Percentiles rank a stretch among this genome's conserved stretches.
Evolutionary conservation across 202 grass and related monocot genomes (phyloP).

Genomic region (Carex arenaria): DNA sequence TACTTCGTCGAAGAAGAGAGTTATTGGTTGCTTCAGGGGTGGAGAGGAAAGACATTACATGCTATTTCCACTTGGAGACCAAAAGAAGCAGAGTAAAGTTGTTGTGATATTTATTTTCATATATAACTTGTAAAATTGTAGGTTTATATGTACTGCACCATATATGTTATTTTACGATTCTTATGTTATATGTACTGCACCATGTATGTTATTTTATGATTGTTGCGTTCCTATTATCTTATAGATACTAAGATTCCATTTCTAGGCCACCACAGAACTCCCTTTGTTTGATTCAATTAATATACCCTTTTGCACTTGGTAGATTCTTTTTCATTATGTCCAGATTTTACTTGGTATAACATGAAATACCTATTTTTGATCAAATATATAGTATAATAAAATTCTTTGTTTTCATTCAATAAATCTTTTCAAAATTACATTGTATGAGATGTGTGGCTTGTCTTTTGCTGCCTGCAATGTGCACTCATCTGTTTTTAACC

Average conservation of each 20-base stretch:
- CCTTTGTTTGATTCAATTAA: background rate
- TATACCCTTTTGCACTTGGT: too few relatives aligned
- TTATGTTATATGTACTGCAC: too few relatives aligned
- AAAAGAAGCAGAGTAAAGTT: too few relatives aligned
- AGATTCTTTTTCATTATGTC: background rate
- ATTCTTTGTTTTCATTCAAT: background rate
- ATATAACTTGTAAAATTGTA: too few relatives aligned
- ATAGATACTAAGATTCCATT: too few relatives aligned
- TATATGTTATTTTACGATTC: too few relatives aligned
- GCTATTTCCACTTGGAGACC: too few relatives aligned
- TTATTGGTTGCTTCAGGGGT: constrained; percentile 50
- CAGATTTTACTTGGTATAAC: background rate
- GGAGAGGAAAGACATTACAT: constrained; percentile 45
- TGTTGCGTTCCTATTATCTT: too few relatives aligned
- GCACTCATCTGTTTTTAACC: background rate
- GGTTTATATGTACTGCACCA: too few relatives aligned
- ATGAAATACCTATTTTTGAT: background rate
- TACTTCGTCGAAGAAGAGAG: constrained; percentile 34
- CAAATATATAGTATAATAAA: background rate
- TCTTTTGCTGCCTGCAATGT: background rate
- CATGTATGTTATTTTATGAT: too few relatives aligned
- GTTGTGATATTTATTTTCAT: too few relatives aligned
- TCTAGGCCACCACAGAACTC: background rate
- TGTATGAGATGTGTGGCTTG: background rate
- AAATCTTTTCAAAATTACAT: background rate